These are phyloP conservation scores for Agaricus subrufescens DNA, from an alignment of 768 basidiomycete species.

Conservation along the genomic window DNA sequence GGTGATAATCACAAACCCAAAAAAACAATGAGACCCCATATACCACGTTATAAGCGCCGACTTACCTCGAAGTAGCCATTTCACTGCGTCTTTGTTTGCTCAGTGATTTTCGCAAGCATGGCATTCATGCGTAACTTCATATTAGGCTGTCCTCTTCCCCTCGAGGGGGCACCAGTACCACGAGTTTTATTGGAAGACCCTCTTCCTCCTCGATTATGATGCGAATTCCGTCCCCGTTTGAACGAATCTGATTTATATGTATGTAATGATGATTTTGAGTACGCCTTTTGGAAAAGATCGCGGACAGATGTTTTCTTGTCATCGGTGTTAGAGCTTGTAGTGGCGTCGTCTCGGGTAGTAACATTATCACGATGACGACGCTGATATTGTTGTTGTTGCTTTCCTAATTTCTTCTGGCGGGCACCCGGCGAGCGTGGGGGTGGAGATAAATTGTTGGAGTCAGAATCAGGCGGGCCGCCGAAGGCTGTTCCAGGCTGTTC, in stretches of 20 bases:
- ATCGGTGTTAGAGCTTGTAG: conserved; percentile 9
- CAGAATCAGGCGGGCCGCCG: not conserved
- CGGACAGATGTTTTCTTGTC: conserved; percentile 41
- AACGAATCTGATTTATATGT: conserved; percentile 48
- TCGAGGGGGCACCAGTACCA: conserved; percentile 19
- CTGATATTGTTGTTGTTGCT: conserved; percentile 14
- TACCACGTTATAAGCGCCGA: too few species aligned
- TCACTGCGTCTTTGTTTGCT: conserved; percentile 36
- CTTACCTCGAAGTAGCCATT: not conserved
- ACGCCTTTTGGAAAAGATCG: conserved; percentile 58
- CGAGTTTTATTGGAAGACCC: conserved; percentile 17
- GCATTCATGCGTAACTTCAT: conserved; percentile 88
- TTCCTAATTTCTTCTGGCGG: conserved; percentile 10
- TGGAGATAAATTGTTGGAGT: not conserved
- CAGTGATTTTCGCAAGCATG: conserved; percentile 72
- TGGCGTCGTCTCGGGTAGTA: not conserved
- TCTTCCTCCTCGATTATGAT: conserved; percentile 2
- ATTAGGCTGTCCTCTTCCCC: conserved; percentile 44
- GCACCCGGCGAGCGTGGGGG: not conserved
- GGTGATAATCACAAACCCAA: too few species aligned
- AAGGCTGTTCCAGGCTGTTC: not conserved
- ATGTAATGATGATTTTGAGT: conserved; percentile 53
- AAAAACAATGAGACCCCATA: too few species aligned
- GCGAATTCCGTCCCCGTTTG: not conserved
- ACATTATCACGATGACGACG: conserved; percentile 15